Percentiles rank a stretch among this genome's conserved stretches.
These are phyloP conservation scores for Dryas alaskensis DNA, from an alignment of 306 rosid species.

Conservation along the genomic window DNA sequence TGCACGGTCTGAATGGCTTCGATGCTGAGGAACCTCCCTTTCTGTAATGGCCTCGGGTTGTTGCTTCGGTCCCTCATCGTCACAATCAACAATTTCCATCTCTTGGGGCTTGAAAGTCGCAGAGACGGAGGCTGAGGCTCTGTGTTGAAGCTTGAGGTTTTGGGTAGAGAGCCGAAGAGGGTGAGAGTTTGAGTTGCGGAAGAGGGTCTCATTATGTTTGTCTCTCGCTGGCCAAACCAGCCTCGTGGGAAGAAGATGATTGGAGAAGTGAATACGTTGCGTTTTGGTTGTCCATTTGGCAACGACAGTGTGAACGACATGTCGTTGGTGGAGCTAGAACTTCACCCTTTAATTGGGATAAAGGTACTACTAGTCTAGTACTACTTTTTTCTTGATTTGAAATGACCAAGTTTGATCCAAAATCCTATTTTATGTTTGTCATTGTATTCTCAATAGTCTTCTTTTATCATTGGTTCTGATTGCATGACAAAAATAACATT, in stretches of 20 bases:
- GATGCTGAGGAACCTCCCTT: constrained; percentile 54
- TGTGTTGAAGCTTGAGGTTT: background rate
- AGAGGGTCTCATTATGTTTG: constrained; percentile 3
- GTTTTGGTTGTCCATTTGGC: background rate
- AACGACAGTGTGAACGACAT: background rate
- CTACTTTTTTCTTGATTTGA: too few species aligned
- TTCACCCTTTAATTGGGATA: too few species aligned
- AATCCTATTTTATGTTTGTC: too few species aligned
- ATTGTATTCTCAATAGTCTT: too few species aligned
- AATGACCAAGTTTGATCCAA: too few species aligned
- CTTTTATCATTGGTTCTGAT: too few species aligned
- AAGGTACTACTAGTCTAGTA: too few species aligned
- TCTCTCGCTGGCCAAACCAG: background rate
- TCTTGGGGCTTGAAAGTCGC: constrained; percentile 5
- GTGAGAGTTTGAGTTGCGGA: background rate
- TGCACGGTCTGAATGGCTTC: constrained; percentile 56
- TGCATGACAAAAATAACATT: too few species aligned
- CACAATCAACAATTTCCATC: constrained; percentile 18
- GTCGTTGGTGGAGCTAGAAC: background rate
- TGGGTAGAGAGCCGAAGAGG: constrained; percentile 6
- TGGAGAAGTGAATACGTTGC: background rate
- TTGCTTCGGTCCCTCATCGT: constrained; percentile 48
- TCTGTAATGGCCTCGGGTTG: constrained; percentile 50
- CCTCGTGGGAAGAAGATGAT: background rate
- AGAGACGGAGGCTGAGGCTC: constrained; percentile 3